Evolutionary conservation across 2,329 filamentous ascomycete genomes (phyloP).

Genomic region (Cladophialophora chaetospira): DNA sequence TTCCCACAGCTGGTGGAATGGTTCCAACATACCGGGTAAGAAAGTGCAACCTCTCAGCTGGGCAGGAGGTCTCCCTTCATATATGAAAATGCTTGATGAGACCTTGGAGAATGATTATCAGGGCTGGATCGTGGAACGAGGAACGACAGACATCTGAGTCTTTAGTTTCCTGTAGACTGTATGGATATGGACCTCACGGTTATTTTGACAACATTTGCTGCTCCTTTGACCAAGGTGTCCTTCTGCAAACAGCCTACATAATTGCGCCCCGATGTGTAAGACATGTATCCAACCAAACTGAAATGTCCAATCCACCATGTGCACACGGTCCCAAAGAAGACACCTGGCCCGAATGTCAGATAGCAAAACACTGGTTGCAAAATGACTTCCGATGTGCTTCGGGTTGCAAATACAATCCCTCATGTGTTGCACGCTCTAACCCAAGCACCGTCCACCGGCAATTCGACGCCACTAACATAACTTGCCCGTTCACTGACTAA

Average conservation of each 20-base stretch:
- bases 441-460: constrained; percentile 34
- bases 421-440: constrained; percentile 20
- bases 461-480: constrained; percentile 35
- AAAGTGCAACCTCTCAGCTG: constrained; percentile 47
- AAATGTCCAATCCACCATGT: too few relatives aligned
- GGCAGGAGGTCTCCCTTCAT: constrained; percentile 32
- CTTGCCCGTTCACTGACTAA: constrained; percentile 36
- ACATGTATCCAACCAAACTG: too few relatives aligned
- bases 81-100: constrained; percentile 25
- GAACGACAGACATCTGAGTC: constrained; percentile 1
- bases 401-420: too few relatives aligned
- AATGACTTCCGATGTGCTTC: too few relatives aligned
- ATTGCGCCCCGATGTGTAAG: too few relatives aligned
- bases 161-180: too few relatives aligned
- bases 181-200: too few relatives aligned
- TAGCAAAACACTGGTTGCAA: too few relatives aligned
- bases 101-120: constrained; percentile 22
- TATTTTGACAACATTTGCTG: background rate
- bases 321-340: too few relatives aligned
- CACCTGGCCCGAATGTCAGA: too few relatives aligned
- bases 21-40: constrained; percentile 58
- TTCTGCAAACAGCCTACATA: too few relatives aligned
- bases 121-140: constrained; percentile 14
- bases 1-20: constrained; percentile 59
- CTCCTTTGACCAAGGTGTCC: background rate